phyloP scores from a whole-genome alignment of 768 basidiomycete species.

The Cystoderma amianthinum region DNA sequence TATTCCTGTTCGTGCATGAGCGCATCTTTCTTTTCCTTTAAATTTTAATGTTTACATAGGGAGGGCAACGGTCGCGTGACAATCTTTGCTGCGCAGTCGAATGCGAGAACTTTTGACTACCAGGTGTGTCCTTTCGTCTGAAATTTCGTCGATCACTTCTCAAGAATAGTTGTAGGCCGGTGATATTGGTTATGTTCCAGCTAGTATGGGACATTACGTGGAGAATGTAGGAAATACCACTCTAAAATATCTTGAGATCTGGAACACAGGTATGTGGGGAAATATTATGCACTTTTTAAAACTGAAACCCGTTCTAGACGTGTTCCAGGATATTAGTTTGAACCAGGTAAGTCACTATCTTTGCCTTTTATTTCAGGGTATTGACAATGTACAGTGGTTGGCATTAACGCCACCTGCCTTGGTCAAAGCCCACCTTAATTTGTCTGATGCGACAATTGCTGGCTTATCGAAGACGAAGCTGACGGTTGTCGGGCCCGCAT shows the following conservation, averaged over 20 bases:
- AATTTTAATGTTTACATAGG: slow-evolving; percentile 18
- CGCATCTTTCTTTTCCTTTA: not conserved
- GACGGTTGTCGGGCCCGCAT: slow-evolving; percentile 29
- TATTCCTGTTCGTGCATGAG: slow-evolving; percentile 37
- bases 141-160: not conserved
- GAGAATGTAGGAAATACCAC: slow-evolving; percentile 60
- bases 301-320: slow-evolving; percentile 20
- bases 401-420: slow-evolving; percentile 50
- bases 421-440: slow-evolving; percentile 53
- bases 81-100: slow-evolving; percentile 44
- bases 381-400: slow-evolving; percentile 40
- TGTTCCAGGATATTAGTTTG: slow-evolving; percentile 32
- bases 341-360: slow-evolving; percentile 36
- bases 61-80: slow-evolving; percentile 49
- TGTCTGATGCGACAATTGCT: slow-evolving; percentile 43
- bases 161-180: slow-evolving; percentile 29
- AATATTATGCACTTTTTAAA: slow-evolving; percentile 42
- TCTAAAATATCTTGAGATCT: slow-evolving; percentile 53
- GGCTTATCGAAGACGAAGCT: slow-evolving; percentile 46
- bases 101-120: slow-evolving; percentile 55
- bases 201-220: slow-evolving; percentile 59
- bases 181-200: slow-evolving; percentile 60
- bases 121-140: slow-evolving; percentile 22
- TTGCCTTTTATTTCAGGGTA: not conserved
- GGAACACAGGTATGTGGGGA: slow-evolving; percentile 41